Base-by-base conservation (phyloP, 306 rosid species). In the Gastrolobium bilobum region DNA sequence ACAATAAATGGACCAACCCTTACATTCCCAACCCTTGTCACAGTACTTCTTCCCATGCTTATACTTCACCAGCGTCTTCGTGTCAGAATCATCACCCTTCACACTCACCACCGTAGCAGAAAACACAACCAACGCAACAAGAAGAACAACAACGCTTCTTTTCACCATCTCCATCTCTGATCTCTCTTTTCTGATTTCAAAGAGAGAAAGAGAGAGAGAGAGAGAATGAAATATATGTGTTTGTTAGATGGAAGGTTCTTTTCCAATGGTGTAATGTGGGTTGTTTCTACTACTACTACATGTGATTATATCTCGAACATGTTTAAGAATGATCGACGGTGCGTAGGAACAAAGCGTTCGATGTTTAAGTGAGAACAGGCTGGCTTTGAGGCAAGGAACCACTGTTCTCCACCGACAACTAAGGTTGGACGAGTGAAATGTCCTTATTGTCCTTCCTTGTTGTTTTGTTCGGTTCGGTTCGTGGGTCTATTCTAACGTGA, bases 1-100 rank as follows among this genome's bases (percentile, higher is more conserved):
- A 13, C 99, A 95, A 67, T 54, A 91, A 26, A 35, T 37, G 0
- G 99, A 94, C 91, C 87, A 94, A 0, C 79, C 88, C 46, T 72
- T 61, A 10, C 99, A 95, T 81, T 95, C 99, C 98, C 97, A 95
- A 0, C 98, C 99, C 60, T 89, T 75, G 51, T 71, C 82, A 59
- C 99, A 95, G 4, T 88, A 52, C 84, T 79, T 95, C 90, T 86
- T 88, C 33, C 99, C 99, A 29, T 3, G 86, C 52, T 68, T 87
- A 52, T 1, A 57, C 90, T 92, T 95, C 75, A 88, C 92, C 84
- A 58, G 52, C 29, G 87, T 61, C 72, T 78, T 81, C 3, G 76
- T 57, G 56, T 29, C 37, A 3, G 56, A 63, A 4, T 85, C 87
- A 6, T 82, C 89, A 2, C 85, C 87, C 11, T 78, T 69, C 34